Evolutionary conservation across 352 stramenopile genomes (phyloP), one percentile per base, ranked within the genome.

Genomic region (Phytophthora lateralis): DNA sequence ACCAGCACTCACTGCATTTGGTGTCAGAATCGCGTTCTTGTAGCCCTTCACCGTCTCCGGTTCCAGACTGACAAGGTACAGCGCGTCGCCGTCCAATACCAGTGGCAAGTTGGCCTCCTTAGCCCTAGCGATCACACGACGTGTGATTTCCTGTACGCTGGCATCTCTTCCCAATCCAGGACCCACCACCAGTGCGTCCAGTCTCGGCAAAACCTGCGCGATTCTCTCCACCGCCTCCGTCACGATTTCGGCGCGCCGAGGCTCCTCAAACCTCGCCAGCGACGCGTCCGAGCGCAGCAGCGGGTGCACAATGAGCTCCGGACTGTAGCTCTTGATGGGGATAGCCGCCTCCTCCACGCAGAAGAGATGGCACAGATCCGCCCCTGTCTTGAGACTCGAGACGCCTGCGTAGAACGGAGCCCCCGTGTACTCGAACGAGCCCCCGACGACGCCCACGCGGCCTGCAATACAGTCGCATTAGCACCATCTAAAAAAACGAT

Each of bases 281-380:
- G 68, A 52, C 15, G 60, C 64, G 27, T 90, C 83, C 10, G 80
- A 90, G n/a, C 63, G 78, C 45, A 96, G 67, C 10, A 92, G 63
- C 43, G 87, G 87, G 24, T 96, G 87, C 15, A 98, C 97, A 73
- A 99, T 99, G 18, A 99, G 82, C 75, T 99, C 97, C 0, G 97
- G 96, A 57, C 88, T 98, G 80, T 99, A 99, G 60, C 85, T 97
- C 73, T 99, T 99, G 76, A 99, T 98, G 4, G 97, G 93, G 18
- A 97, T 75, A n/a, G 91, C 76, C 0, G 97, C 97, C 60, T 98
- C 91, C 45, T 95, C 64, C 4, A 96, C 92, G 64, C 93, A 98
- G 58, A 99, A 98, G 12, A 99, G 75, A 60, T 97, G 97, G 30
- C 88, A 93, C 60, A 99, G 72, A 79, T 99, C 97, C 14, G 95